These are phyloP conservation scores for Ascomycota sp. DNA, from an alignment of 2,329 filamentous ascomycete species.

Conservation along the genomic window DNA sequence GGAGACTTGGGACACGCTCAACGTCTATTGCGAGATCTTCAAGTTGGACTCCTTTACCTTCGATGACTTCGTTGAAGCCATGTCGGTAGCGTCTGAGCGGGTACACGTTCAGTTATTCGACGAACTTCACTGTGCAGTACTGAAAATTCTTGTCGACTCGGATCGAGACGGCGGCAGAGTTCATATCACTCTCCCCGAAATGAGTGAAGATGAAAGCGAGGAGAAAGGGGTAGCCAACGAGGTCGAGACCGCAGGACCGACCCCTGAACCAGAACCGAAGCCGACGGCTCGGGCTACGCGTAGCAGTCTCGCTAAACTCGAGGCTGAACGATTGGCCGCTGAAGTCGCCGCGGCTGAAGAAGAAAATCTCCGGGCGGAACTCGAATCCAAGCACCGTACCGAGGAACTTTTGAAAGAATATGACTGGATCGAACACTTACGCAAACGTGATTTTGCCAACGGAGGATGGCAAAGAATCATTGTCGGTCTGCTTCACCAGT, in stretches of 20 bases:
- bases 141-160: conserved; percentile 65
- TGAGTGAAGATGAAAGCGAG: conserved; percentile 49
- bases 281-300: conserved; percentile 51
- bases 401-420: conserved; percentile 52
- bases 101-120: conserved; percentile 64
- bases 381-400: conserved; percentile 40
- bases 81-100: conserved; percentile 54
- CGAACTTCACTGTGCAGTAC: conserved; percentile 74
- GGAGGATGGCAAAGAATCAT: conserved; percentile 86
- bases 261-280: conserved; percentile 49
- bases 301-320: conserved; percentile 64
- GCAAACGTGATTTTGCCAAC: conserved; percentile 62
- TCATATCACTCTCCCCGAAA: conserved; percentile 53
- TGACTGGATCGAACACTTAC: conserved; percentile 68
- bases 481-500: conserved; percentile 63
- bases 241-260: conserved; percentile 27
- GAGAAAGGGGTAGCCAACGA: conserved; percentile 39
- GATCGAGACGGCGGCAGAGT: conserved; percentile 57
- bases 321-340: conserved; percentile 44
- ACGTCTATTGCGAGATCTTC: conserved; percentile 93
- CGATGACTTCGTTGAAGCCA: conserved; percentile 79
- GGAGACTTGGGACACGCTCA: conserved; percentile 89
- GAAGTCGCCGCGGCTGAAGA: conserved; percentile 33
- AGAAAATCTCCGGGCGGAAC: conserved; percentile 21
- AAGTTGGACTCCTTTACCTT: conserved; percentile 92